A percentile compares a stretch with the other conserved stretches of the same genome.
phyloP scores from a whole-genome alignment of 2,329 filamentous ascomycete species.

The Albifimbria verrucaria region DNA sequence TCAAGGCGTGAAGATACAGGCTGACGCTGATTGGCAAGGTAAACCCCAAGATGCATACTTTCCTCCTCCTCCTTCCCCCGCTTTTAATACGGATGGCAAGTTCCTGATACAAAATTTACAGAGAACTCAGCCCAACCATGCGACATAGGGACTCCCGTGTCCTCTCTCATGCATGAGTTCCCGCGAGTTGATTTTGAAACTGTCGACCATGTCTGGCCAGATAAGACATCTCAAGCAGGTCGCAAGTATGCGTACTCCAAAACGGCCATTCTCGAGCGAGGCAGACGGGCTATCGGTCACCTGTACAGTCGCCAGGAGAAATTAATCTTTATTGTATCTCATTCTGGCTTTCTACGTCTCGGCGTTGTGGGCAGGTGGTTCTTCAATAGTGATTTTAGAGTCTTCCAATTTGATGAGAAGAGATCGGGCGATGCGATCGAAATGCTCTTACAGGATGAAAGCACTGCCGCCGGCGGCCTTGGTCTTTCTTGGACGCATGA shows the following conservation, averaged over 20 bases:
- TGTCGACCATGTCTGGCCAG: constrained; percentile 59
- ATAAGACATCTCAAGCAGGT: constrained; percentile 52
- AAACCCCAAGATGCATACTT: constrained; percentile 7
- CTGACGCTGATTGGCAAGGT: constrained; percentile 66
- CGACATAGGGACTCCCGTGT: constrained; percentile 54
- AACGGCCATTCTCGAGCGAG: constrained; percentile 52
- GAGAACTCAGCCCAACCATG: constrained; percentile 57
- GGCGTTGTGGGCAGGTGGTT: constrained; percentile 54
- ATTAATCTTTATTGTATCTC: constrained; percentile 61
- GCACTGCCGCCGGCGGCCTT: constrained; percentile 30
- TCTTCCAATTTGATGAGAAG: constrained; percentile 53
- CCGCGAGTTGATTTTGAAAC: constrained; percentile 52
- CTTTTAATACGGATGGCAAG: no score
- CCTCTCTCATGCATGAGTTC: constrained; percentile 44
- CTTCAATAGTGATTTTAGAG: constrained; percentile 62
- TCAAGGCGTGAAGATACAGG: constrained; percentile 49
- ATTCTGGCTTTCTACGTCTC: constrained; percentile 60
- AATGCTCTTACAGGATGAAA: constrained; percentile 43
- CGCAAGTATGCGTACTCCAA: constrained; percentile 50
- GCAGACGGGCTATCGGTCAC: constrained; percentile 44
- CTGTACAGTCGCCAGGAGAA: constrained; percentile 55
- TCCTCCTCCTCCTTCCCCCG: no score
- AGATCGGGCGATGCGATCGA: constrained; percentile 28
- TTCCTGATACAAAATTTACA: constrained; percentile 16
- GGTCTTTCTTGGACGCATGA: constrained; percentile 30